phyloP scores from a whole-genome alignment of 768 basidiomycete species.

The Podaxis sp. region DNA sequence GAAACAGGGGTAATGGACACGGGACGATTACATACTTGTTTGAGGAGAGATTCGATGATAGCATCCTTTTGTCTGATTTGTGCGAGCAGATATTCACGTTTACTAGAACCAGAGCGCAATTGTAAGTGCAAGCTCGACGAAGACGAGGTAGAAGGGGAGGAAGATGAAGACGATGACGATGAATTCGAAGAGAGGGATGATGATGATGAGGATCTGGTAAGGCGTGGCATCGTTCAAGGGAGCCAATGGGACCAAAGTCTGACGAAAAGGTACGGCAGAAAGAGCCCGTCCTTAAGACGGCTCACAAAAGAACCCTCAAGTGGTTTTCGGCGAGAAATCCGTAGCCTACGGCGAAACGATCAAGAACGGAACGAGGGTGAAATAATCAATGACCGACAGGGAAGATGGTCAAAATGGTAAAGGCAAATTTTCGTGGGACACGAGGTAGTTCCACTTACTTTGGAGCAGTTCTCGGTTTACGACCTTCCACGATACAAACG shows the following conservation, averaged over 20 bases:
- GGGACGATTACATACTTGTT: constrained; percentile 49
- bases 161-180: constrained; percentile 18
- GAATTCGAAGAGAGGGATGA: constrained; percentile 9
- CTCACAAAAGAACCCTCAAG: background rate
- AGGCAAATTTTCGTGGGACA: constrained; percentile 6
- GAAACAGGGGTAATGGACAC: background rate
- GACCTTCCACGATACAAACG: constrained; percentile 78
- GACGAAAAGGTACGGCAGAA: background rate
- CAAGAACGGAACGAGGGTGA: constrained; percentile 8
- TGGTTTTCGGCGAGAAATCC: background rate
- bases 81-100: constrained; percentile 81
- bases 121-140: constrained; percentile 35
- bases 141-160: constrained; percentile 17
- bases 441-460: constrained; percentile 55
- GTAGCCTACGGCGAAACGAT: background rate
- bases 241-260: constrained; percentile 8
- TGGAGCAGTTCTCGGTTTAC: constrained; percentile 72
- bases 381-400: constrained; percentile 3
- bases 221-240: constrained; percentile 8
- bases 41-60: constrained; percentile 80
- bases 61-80: constrained; percentile 86
- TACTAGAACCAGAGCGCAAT: constrained; percentile 46
- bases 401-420: constrained; percentile 9
- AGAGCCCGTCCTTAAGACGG: constrained; percentile 1
- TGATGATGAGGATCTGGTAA: constrained; percentile 2